Base-by-base conservation (phyloP, 2,329 filamentous ascomycete genomes). In the Knufia petricola region DNA sequence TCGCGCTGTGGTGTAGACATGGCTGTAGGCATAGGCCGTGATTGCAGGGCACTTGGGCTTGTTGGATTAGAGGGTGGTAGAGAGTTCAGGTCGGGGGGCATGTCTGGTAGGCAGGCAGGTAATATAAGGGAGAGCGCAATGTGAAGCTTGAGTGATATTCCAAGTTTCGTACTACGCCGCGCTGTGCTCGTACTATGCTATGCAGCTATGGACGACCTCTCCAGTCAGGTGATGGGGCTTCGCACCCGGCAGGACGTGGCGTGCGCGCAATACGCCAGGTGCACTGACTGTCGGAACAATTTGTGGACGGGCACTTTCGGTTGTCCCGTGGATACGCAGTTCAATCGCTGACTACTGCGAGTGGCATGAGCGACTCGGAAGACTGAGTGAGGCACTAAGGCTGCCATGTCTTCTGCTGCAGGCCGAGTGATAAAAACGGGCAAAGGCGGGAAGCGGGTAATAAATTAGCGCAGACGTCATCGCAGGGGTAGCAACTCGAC, bases 71-170 rank as follows among this genome's bases (percentile, higher is more conserved):
- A 82, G 31, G 72, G 68, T 36, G 79, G 77, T 50, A 87, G 73
- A 4, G 82, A 82, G 71, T 87, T 85, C 61, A 87, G 75, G 68
- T 87, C 84, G 34, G 57, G 57, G 44, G 84, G 83, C 46, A 48
- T 48, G 37, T 17, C 24, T 47, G 32, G 10, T 17, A 36, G 7
- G 13, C 6, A n/a, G 32, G 10, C 13, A 36, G 7, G 13, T 13
- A n/a, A 36, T 36, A 17, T 13, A n/a, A 17, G 15, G 15, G 13
- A 36, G 32, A 8, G 6, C 32, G 7, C 4, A 4, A 36, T n/a
- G 32, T 36, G 32, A 36, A 36, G 26, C 26, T 6, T 6, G 12
- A 12, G 9, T 36, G 32, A 13, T n/a, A 36, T n/a, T 13, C 32
- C 7, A n/a, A 6, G 15, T 36, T 36, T 36, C 15, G 32, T 36